These are phyloP conservation scores for Geosmithia putterillii DNA, from an alignment of 2,329 filamentous ascomycete genomes.

Conservation along the genomic window DNA sequence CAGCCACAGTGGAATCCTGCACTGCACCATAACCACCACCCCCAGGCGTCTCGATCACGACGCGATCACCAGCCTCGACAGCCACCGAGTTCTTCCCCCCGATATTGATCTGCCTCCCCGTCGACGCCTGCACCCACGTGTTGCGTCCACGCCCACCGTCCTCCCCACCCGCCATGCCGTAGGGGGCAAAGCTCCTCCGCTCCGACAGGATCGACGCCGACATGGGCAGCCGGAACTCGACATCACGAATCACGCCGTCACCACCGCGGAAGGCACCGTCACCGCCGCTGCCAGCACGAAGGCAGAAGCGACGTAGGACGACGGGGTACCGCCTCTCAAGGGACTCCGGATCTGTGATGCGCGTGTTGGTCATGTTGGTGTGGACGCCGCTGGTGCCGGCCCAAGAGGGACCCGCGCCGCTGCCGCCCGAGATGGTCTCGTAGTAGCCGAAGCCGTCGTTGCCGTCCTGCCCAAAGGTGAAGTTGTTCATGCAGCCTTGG, in stretches of 20 bases:
- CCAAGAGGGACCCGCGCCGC: conserved; percentile 60
- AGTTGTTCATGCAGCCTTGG: conserved; percentile 74
- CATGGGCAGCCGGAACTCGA: conserved; percentile 65
- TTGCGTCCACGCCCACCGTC: conserved; percentile 57
- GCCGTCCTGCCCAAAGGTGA: conserved; percentile 74
- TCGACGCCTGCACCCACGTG: conserved; percentile 40
- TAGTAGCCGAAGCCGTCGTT: conserved; percentile 73
- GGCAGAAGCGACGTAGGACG: conserved; percentile 52
- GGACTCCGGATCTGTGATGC: conserved; percentile 67
- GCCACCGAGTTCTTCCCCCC: conserved; percentile 8
- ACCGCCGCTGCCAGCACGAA: conserved; percentile 39
- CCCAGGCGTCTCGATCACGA: conserved; percentile 3
- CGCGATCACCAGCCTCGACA: conserved; percentile 7
- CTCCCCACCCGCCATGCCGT: conserved; percentile 57
- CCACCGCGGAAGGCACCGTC: conserved; percentile 58
- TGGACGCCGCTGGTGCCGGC: conserved; percentile 62
- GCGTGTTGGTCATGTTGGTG: conserved; percentile 73
- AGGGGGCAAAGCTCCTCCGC: conserved; percentile 62
- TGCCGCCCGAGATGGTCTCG: conserved; percentile 68
- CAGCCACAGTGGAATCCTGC: not conserved
- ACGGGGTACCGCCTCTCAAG: conserved; percentile 61
- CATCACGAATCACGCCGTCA: conserved; percentile 63
- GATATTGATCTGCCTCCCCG: conserved; percentile 15
- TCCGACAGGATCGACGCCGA: conserved; percentile 70
- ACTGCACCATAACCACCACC: conserved; percentile 6